phyloP scores from a whole-genome alignment of 345 rosid genomes.

The Euphorbia pulcherrima region DNA sequence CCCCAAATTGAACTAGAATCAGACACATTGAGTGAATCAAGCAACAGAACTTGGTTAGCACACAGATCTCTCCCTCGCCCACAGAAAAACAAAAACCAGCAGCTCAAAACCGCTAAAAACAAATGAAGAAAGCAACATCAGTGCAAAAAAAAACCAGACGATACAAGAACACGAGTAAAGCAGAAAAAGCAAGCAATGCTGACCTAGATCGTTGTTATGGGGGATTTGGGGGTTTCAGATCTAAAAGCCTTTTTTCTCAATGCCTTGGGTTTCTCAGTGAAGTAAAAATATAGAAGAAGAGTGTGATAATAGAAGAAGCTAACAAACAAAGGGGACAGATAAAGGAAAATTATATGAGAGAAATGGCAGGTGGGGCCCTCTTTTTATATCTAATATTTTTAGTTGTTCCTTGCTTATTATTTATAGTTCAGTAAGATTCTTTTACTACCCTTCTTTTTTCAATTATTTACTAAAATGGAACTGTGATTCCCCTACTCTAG shows the following conservation, averaged over 20 bases:
- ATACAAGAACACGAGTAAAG: background rate
- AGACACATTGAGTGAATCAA: constrained; percentile 18
- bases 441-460: constrained; percentile 11
- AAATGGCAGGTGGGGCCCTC: constrained; percentile 26
- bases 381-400: background rate
- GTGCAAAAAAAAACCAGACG: background rate
- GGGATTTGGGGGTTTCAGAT: constrained; percentile 37
- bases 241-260: constrained; percentile 23
- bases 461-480: constrained; percentile 31
- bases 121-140: constrained; percentile 26
- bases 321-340: constrained; percentile 22
- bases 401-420: background rate
- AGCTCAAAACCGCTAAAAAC: constrained; percentile 24
- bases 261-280: constrained; percentile 1
- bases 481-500: background rate
- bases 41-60: constrained; percentile 11
- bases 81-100: constrained; percentile 19
- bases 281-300: constrained; percentile 14
- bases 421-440: no score
- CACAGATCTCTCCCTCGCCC: constrained; percentile 27
- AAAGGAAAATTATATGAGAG: constrained; percentile 5
- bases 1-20: constrained; percentile 11
- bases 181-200: background rate
- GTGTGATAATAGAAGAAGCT: constrained; percentile 15
- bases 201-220: constrained; percentile 22